Evolutionary conservation across 140 eudicot genomes (phyloP).

Genomic region (Oenanthe javanica): DNA sequence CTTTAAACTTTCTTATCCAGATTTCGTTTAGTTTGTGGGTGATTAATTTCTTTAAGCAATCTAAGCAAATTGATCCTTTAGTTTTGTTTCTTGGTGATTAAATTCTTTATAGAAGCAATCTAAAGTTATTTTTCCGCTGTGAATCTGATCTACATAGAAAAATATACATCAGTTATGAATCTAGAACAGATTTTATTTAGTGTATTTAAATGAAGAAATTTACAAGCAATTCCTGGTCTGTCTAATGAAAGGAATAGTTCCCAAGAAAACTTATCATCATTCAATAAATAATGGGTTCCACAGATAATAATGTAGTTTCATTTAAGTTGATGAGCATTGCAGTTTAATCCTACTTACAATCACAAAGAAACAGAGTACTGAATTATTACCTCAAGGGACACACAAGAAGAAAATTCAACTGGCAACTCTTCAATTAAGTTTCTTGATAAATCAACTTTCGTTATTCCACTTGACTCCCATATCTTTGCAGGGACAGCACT

Average conservation of each 20-base stretch:
- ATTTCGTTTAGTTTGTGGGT: no score
- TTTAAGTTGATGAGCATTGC: not conserved
- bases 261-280: not conserved
- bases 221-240: not conserved
- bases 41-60: no score
- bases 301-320: not conserved
- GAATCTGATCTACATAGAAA: no score
- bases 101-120: no score
- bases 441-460: slow-evolving; percentile 71
- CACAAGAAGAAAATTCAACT: slow-evolving; percentile 57
- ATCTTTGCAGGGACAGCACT: slow-evolving; percentile 62
- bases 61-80: no score
- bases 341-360: not conserved
- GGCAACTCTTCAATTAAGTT: slow-evolving; percentile 78
- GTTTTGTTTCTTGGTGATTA: no score
- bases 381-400: slow-evolving; percentile 64
- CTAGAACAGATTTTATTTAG: not conserved
- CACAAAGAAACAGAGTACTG: not conserved
- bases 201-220: no score
- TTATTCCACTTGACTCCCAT: slow-evolving; percentile 68
- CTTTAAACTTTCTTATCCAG: no score
- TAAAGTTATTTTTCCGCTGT: no score
- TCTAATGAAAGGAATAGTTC: not conserved
- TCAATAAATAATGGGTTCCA: not conserved
- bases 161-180: no score